A percentile compares a stretch with the other conserved stretches of the same genome.
These are phyloP conservation scores for Lichtheimia ornata DNA, from an alignment of 371 early-diverging fungal species.

Conservation along the genomic window DNA sequence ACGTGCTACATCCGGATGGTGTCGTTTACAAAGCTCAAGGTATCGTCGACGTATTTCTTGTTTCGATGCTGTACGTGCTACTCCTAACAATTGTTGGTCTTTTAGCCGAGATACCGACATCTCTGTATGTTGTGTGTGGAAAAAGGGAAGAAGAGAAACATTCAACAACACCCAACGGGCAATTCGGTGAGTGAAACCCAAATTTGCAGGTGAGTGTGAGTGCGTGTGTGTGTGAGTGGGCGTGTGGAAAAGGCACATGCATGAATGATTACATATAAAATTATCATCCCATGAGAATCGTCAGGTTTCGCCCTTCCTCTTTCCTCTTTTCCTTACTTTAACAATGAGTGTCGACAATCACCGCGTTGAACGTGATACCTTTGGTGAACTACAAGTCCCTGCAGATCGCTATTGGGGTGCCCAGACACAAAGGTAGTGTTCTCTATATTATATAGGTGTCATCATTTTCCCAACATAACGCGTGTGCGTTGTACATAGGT, in stretches of 20 bases:
- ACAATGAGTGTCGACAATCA: slow-evolving; percentile 25
- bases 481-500: slow-evolving; percentile 41
- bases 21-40: slow-evolving; percentile 14
- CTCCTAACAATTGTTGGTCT: slow-evolving; percentile 14
- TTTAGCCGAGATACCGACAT: slow-evolving; percentile 14
- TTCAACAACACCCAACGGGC: background rate
- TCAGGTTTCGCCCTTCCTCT: background rate
- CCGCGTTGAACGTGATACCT: slow-evolving; percentile 81
- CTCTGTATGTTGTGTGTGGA: background rate
- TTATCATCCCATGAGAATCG: slow-evolving; percentile 1
- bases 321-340: slow-evolving; percentile 4
- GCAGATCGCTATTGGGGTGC: slow-evolving; percentile 88
- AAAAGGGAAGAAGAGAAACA: slow-evolving; percentile 10
- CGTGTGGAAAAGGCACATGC: background rate
- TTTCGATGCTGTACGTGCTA: slow-evolving; percentile 11
- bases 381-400: slow-evolving; percentile 87
- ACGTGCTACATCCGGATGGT: slow-evolving; percentile 20
- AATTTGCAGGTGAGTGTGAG: background rate
- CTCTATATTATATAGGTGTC: background rate
- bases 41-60: slow-evolving; percentile 16
- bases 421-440: slow-evolving; percentile 79
- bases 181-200: background rate
- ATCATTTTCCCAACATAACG: background rate
- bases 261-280: background rate
- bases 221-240: background rate